Base-by-base conservation (phyloP, 2,329 filamentous ascomycete species). In the Fusarium hainanense region DNA sequence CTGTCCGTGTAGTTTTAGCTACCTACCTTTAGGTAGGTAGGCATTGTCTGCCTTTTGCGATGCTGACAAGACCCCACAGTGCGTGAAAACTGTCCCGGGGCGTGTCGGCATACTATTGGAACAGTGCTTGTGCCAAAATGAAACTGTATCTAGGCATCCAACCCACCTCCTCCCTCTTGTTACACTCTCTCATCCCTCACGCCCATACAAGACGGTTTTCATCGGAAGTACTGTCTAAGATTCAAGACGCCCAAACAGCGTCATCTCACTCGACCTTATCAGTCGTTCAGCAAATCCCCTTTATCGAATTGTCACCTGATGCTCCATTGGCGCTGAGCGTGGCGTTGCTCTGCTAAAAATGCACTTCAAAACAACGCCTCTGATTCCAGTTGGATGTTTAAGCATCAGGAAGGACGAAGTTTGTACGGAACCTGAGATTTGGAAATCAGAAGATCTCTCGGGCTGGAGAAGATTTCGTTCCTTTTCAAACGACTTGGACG, bases 361-460 rank as follows among this genome's bases (percentile, higher is more conserved):
- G 77, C 69, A 54, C 59, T 37, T 58, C 46, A 46, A 58, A 54
- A 25, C 37, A 43, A 54, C 69, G 37, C 52, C 69, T 40, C 82
- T 82, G 63, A 81, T 85, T 54, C 82, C 82, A 2, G 75, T 77
- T 21, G 84, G 84, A 51, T 82, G 79, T 61, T 67, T 85, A 3
- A 63, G 68, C 18, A 66, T 84, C 49, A 58, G 66, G 3, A 62
- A 50, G 27, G 66, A 74, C 6, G 71, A 77, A 7, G 44, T n/a
- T 18, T 23, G 48, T 13, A n/a, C 69, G 32, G 41, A 30, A 7
- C 34, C 54, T 12, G 71, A 75, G 18, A 25, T 54, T 7, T 74
- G 70, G 71, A 12, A 27, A 3, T 44, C 55, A 13, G 55, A 57
- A 23, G 49, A 60, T 23, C 49, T 69, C 27, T 47, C 49, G 12